Base-by-base conservation (phyloP, 2,329 filamentous ascomycete genomes). In the Beauveria asiatica region DNA sequence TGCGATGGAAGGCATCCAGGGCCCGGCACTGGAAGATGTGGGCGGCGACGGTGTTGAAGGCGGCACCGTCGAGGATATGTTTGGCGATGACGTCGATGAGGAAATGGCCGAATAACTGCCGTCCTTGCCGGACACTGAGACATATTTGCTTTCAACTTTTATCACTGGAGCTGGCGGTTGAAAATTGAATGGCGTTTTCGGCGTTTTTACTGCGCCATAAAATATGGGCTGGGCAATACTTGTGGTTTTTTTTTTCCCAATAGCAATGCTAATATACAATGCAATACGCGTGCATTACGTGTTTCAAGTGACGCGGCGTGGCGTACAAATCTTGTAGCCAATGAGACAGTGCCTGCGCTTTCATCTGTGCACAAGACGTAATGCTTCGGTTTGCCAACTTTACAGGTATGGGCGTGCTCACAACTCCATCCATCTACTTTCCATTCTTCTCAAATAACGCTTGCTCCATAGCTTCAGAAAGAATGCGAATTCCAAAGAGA, bases 51-150 rank as follows among this genome's bases (percentile, higher is more conserved):
- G 75, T 10, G 76, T 78, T 33, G 79, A 80, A 62, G 76, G 75
- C 2, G 78, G 79, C 3, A 79, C 77, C 1, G 75, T 81, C 53
- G 81, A 82, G 56, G 82, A 84, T 65, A 75, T 83, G 51, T 81
- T 82, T 61, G 81, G 76, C 3, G 77, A 77, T 46, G 79, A 82
- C 65, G 78, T 76, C 53, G 80, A 83, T 64, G 78, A 84, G 68
- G 83, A 84, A 55, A 81, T 83, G 76, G 81, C 78, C 25, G 80
- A 81, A 62, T 60, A 48, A 48, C 10, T n/a, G 3, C 16, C 16
- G 42, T 17, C 21, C 13, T 27, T 9, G 17, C 17, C 17, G 33
- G 30, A 57, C 17, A 30, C 16, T 17, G 19, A 23, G 41, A 49
- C 23, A 30, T 42, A 16, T 3, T 57, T 57, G 44, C 30, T 48